Base-by-base conservation (phyloP, 805 yeast species). In the Dipodascus albidus region DNA sequence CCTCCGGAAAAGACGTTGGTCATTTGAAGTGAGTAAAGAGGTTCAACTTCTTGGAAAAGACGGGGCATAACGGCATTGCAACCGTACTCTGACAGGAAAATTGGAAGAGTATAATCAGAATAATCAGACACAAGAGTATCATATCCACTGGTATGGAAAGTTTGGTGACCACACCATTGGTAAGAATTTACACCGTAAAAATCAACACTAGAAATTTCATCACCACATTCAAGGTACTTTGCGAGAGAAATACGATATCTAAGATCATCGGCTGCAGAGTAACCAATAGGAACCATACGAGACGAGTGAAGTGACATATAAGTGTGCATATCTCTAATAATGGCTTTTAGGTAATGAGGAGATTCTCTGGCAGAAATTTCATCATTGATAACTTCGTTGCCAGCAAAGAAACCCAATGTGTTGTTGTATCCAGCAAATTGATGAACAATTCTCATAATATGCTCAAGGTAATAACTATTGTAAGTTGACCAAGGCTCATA, bases 191-290 rank as follows among this genome's bases (percentile, higher is more conserved):
- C 86, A 2, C 91, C 93, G 64, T 84, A 85, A 60, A 85, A 85
- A 64, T 91, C 98, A 17, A 74, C 70, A 1, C 67, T 62, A 3
- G 65, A 68, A 38, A 77, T 82, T 1, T 74, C 74, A 20, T 79
- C 81, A 22, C 81, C 77, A 62, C 97, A 90, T 61, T 84, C 91
- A 53, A 91, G 74, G 64, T 86, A 91, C 54, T 80, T 76, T 0
- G 96, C 84, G 50, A 90, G 74, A 0, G 96, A 77, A 6, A 79
- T 77, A 61, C 98, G 74, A 67, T 79, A 90, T 51, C 74, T 69
- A 55, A 90, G 74, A 63, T 90, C 97, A 69, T 91, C 98, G 0
- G 97, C 98, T 0, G 98, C 97, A 0, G 97, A 88, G 66, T 91
- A 91, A 0, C 98, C 98, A 38, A 91, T 87, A 0, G 98, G 98